Conservation (phyloP, 306 rosid genomes). For the Prunus persica region DNA sequence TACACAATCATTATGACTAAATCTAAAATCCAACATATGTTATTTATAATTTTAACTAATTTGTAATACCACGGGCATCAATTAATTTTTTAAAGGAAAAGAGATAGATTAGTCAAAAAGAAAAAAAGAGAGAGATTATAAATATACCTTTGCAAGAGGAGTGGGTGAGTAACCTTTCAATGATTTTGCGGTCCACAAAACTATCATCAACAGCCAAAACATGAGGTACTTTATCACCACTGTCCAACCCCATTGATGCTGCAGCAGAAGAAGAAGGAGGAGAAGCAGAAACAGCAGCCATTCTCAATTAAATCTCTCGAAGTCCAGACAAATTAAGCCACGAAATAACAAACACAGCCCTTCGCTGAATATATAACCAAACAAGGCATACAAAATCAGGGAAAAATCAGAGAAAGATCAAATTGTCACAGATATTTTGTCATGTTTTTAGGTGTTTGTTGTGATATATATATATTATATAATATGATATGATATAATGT, state of each 20-base stretch:
- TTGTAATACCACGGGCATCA: no score
- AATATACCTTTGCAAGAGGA: slow-evolving; percentile 25
- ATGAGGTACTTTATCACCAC: slow-evolving; percentile 8
- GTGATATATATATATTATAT: not conserved
- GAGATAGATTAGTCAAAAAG: not conserved
- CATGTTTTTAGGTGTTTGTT: not conserved
- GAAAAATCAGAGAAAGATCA: slow-evolving; percentile 1
- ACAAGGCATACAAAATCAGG: not conserved
- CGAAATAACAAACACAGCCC: not conserved
- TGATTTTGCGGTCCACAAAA: slow-evolving; percentile 24
- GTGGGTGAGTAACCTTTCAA: slow-evolving; percentile 23
- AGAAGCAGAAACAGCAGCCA: not conserved
- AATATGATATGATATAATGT: not conserved
- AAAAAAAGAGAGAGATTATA: not conserved
- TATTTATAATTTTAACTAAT: no score
- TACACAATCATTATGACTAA: no score
- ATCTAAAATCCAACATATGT: no score
- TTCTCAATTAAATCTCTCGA: not conserved
- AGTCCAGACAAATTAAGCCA: not conserved
- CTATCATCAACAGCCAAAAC: slow-evolving; percentile 36
- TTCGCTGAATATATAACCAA: not conserved
- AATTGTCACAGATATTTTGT: not conserved
- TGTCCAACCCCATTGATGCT: not conserved
- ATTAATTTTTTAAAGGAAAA: no score
- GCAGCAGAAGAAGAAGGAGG: not conserved